Evolutionary conservation across 1,284 basidiomycete genomes (phyloP).

Genomic region (Boletellus deceptivus): DNA sequence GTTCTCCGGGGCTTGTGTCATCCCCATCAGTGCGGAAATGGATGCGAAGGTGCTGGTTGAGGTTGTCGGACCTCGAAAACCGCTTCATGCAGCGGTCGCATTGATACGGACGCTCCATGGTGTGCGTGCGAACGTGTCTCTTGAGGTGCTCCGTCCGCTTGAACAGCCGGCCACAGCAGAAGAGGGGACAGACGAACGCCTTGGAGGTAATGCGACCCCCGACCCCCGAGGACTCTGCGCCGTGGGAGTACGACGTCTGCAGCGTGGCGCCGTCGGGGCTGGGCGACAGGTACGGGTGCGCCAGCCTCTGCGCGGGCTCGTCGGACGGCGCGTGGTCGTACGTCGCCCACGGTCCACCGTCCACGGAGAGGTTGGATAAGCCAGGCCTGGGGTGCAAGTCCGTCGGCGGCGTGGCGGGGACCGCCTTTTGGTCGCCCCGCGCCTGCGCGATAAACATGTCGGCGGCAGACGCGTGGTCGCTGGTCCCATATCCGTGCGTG

Average conservation of each 20-base stretch:
- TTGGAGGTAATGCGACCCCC: conserved; percentile 44
- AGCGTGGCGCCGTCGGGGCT: conserved; percentile 15
- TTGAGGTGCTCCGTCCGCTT: conserved; percentile 89
- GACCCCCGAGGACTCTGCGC: conserved; percentile 16
- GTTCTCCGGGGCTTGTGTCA: conserved; percentile 28
- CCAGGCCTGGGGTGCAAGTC: conserved; percentile 17
- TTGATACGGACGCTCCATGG: conserved; percentile 78
- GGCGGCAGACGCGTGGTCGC: conserved; percentile 44
- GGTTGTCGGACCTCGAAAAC: conserved; percentile 84
- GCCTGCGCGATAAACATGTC: conserved; percentile 66
- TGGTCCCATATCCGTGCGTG: conserved; percentile 34
- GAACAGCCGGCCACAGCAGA: conserved; percentile 80
- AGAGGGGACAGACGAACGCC: conserved; percentile 76
- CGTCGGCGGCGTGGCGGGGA: conserved; percentile 19
- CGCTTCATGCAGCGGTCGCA: conserved; percentile 74
- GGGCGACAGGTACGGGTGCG: conserved; percentile 17
- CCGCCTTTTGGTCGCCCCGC: conserved; percentile 46
- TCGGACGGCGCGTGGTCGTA: conserved; percentile 23
- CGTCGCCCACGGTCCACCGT: conserved; percentile 17
- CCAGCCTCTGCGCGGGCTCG: conserved; percentile 18
- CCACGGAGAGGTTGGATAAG: conserved; percentile 20
- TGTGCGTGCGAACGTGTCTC: conserved; percentile 86
- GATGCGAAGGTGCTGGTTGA: conserved; percentile 79
- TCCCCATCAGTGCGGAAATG: conserved; percentile 52
- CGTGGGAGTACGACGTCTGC: conserved; percentile 26